Evolutionary conservation across 805 yeast genomes (phyloP).

Genomic region (Wickerhamiella sergipiensis): DNA sequence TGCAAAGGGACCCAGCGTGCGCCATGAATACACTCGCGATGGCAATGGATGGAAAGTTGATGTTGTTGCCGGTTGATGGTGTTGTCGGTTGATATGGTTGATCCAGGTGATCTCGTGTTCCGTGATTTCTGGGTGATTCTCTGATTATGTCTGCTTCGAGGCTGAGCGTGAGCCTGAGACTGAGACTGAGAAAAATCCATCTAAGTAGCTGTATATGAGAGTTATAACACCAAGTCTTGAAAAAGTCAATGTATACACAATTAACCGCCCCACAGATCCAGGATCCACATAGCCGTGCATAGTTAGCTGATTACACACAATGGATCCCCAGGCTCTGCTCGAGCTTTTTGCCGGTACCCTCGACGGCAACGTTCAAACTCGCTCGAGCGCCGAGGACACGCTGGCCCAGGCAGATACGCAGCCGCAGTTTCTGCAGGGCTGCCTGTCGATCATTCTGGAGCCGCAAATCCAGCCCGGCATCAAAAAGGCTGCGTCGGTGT

Average conservation of each 20-base stretch:
- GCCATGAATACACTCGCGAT: not conserved
- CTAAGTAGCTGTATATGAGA: no score
- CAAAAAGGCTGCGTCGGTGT: conserved; percentile 65
- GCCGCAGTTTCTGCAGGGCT: conserved; percentile 71
- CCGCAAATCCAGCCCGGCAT: conserved; percentile 37
- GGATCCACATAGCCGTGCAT: not conserved
- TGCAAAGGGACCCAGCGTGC: not conserved
- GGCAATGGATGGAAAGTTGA: not conserved
- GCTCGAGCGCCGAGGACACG: conserved; percentile 58
- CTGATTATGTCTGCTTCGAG: no score
- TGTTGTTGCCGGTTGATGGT: not conserved
- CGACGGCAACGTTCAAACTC: conserved; percentile 44
- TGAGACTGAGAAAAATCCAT: no score
- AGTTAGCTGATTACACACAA: conserved; percentile 17
- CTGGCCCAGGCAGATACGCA: conserved; percentile 40
- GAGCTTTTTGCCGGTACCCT: conserved; percentile 72
- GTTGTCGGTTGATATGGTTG: no score
- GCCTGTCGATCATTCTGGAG: conserved; percentile 58
- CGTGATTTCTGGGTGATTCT: no score
- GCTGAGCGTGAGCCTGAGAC: no score
- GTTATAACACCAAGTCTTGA: no score
- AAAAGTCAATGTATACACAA: no score
- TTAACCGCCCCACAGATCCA: no score
- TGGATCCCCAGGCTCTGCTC: conserved; percentile 59
- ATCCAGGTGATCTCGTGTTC: no score